Percentiles rank a stretch among this genome's conserved stretches.
phyloP scores from a whole-genome alignment of 805 yeast genomes.

The Kazachstania psychrophila region DNA sequence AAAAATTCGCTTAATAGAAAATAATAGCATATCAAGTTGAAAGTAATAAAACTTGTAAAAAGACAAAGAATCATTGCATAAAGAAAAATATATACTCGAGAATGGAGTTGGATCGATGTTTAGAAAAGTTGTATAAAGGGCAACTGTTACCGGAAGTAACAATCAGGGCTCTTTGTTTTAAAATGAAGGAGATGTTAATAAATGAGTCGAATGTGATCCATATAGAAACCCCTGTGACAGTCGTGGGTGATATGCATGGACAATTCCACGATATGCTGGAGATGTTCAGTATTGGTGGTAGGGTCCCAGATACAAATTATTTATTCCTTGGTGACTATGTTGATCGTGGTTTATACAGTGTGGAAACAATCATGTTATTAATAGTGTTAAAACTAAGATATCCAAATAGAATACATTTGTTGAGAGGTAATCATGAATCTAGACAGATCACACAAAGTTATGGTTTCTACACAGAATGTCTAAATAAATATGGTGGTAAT shows the following conservation, averaged over 20 bases:
- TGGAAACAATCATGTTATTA: conserved; percentile 81
- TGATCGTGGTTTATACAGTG: conserved; percentile 87
- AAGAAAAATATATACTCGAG: too few species aligned
- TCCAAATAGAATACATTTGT: conserved; percentile 71
- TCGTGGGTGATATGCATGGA: conserved; percentile 97
- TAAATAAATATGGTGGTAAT: conserved; percentile 71
- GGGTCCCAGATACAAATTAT: conserved; percentile 88
- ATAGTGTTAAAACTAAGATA: conserved; percentile 78
- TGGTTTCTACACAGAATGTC: conserved; percentile 93
- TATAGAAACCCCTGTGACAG: conserved; percentile 77
- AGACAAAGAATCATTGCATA: too few species aligned
- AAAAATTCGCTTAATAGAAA: too few species aligned
- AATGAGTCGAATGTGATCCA: conserved; percentile 82
- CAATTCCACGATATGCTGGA: conserved; percentile 91
- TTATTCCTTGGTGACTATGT: conserved; percentile 92
- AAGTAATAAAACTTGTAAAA: too few species aligned
- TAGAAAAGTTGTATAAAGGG: conserved; percentile 54
- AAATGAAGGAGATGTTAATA: conserved; percentile 70
- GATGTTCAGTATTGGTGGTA: conserved; percentile 88
- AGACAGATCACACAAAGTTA: conserved; percentile 94
- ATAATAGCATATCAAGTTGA: not conserved
- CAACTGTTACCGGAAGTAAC: conserved; percentile 64
- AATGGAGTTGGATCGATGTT: conserved; percentile 58
- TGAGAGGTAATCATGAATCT: conserved; percentile 94
- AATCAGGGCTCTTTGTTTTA: conserved; percentile 63